Base-by-base conservation (phyloP, 441 rosid species). In the Populus hybrid region DNA sequence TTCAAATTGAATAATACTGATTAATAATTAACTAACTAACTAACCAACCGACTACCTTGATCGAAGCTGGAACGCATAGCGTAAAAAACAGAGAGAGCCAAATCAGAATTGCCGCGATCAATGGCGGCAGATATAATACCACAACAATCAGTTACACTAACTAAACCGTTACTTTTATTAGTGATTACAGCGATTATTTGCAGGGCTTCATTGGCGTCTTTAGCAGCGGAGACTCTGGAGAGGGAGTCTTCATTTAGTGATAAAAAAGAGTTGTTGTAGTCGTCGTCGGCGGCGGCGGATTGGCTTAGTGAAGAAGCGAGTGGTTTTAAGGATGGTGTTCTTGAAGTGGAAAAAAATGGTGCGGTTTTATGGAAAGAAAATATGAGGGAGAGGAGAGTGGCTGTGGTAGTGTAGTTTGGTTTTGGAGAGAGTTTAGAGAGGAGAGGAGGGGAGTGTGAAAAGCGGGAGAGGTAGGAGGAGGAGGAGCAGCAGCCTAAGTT, bases 51-150 rank as follows among this genome's bases (percentile, higher is more conserved):
- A 28, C 70, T 24, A 91, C 97, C 98, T 86, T 82, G 88, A 81
- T 87, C 92, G 83, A 93, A 95, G 79, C 93, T 91, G 36, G 92
- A 79, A 36, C 95, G 97, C 98, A 95, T 95, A 75, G 98, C 90
- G 64, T 90, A 88, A 87, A 93, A 92, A 72, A 95, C 85, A 36
- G 98, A 92, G 72, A 93, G 40, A 2, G 97, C 99, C 74, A 95
- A 85, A 75, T 90, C 95, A 8, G 85, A 83, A 87, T 95, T 92
- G 81, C 83, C 84, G 40, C 95, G 88, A 81, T 81, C 87, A 72
- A 95, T 69, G 46, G 97, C 92, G 23, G 93, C 85, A 36, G 81
- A 75, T 53, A 92, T 84, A 6, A 95, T 86, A 73, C 80, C 79
- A 69, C 92, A 86, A 77, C 95, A 92, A 59, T 90, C 91, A 10